Conservation (phyloP, 208 protist species). For the Acanthamoeba culbertsoni region DNA sequence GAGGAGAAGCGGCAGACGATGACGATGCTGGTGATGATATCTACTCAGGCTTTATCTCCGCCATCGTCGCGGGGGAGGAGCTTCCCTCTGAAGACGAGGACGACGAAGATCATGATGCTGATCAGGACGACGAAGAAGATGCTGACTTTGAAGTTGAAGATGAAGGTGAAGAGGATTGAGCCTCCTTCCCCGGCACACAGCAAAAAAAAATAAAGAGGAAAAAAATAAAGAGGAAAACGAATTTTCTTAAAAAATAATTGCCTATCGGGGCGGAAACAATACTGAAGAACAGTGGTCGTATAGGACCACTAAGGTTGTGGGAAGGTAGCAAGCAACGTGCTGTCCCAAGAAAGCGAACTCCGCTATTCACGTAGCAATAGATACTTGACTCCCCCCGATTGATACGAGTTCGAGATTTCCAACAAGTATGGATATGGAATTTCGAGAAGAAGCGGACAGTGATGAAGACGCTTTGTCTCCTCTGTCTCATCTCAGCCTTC, state of each 20-base stretch:
- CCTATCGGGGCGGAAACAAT: no score
- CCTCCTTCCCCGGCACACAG: background rate
- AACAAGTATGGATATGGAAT: background rate
- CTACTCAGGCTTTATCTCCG: conserved; percentile 19
- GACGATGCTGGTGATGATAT: background rate
- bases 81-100: conserved; percentile 46
- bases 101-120: conserved; percentile 9
- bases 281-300: no score
- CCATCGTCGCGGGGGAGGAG: conserved; percentile 28
- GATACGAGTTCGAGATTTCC: no score
- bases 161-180: background rate
- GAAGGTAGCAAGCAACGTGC: no score
- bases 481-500: background rate
- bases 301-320: no score
- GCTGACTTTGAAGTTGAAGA: background rate
- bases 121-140: conserved; percentile 41
- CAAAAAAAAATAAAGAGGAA: no score
- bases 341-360: no score
- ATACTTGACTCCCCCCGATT: no score
- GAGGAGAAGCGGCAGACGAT: background rate
- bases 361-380: no score
- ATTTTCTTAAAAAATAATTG: no score
- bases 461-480: background rate
- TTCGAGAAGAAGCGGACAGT: background rate
- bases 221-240: no score